Evolutionary conservation across 1,139 yeast genomes (phyloP), one percentile per base, ranked within the genome.

Genomic region (Debaryomyces robertsiae): DNA sequence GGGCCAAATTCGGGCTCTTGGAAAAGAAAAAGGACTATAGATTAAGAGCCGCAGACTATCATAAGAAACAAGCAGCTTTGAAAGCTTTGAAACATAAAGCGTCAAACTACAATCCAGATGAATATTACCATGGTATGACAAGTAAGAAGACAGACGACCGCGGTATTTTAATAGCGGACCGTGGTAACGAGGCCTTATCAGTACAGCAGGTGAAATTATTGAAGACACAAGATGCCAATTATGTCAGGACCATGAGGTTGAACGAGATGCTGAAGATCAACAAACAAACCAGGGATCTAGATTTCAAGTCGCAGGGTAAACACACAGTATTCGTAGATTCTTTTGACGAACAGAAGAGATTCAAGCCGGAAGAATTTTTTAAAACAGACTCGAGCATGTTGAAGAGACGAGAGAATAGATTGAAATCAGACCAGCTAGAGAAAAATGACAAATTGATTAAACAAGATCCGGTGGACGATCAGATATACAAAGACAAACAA

Each of bases 11-110:
- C 64, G 98, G 98, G 28, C 79, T 90, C 27, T 75, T 93, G 39
- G 98, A 93, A 64, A 93, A 93, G 77, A 94, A 93, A 73, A 91
- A 91, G 65, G 98, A 93, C 64, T 93, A 93, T 64, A 81, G 79
- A 54, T 77, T 89, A 37, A 80, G 98, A 63, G 95, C 98, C 1
- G 82, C 79, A 36, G 96, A 93, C 60, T 90, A 75, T 58, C 98
- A 93, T 63, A 77, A 81, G 63, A 93, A 93, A 58, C 91, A 93
- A 63, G 87, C 88, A 15, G 89, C 93, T 17, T 66, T 93, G 41
- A 86, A 86, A 63, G 76, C 84, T 1, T 75, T 93, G 47, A 79
- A 87, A 54, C 73, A 73, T 36, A 89, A 89, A 60, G 95, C 87
- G 1, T 69, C 74, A 33, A 75, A 75, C 34, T 77, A 90, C 52